phyloP scores from a whole-genome alignment of 352 stramenopile genomes.

The Chrysophaeum taylorii region DNA sequence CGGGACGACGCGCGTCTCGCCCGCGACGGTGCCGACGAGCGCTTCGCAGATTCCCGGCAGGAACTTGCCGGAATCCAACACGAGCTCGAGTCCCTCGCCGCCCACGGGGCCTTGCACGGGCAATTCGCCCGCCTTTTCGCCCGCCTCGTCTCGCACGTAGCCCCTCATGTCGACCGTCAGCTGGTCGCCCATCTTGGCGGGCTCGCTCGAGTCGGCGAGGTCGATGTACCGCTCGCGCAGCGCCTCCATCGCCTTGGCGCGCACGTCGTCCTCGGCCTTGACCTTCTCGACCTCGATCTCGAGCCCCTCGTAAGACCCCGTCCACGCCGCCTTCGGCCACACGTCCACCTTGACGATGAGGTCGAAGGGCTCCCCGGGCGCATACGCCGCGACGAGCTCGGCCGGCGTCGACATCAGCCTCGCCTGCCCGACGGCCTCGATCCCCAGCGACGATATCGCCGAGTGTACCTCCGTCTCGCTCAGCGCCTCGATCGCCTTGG shows the following conservation, averaged over 20 bases:
- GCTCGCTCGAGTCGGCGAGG: background rate
- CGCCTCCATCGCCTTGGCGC: constrained; percentile 1
- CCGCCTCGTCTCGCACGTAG: background rate
- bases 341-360: background rate
- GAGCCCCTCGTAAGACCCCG: background rate
- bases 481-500: background rate
- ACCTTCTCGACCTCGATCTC: background rate
- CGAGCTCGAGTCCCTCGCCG: background rate
- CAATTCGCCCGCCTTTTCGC: background rate
- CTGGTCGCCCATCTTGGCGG: background rate
- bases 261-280: background rate
- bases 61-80: constrained; percentile 1
- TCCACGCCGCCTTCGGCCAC: background rate
- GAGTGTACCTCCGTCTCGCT: background rate
- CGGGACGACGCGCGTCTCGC: background rate
- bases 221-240: background rate
- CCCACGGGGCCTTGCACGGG: background rate
- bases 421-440: constrained; percentile 9
- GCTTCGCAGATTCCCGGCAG: background rate
- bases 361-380: background rate
- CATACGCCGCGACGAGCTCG: background rate
- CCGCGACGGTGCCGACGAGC: background rate
- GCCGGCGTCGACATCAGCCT: background rate
- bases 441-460: background rate
- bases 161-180: constrained; percentile 1